These are phyloP conservation scores for Casaregolazyma lundiana DNA, from an alignment of 1,139 yeast species.

Conservation along the genomic window DNA sequence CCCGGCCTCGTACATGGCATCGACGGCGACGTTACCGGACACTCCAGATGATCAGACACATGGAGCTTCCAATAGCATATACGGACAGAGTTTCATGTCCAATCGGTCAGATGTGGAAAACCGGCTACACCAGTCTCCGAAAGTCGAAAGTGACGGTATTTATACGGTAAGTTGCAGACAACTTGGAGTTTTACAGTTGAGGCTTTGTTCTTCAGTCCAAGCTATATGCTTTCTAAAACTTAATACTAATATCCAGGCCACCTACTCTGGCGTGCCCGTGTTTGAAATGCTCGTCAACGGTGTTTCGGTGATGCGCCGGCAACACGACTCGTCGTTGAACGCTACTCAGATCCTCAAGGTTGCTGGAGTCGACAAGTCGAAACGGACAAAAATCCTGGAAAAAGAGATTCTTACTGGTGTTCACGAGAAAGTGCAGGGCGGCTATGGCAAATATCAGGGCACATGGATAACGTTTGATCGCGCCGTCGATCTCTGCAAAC, in stretches of 20 bases:
- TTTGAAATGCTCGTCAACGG: conserved; percentile 75
- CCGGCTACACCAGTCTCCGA: conserved; percentile 9
- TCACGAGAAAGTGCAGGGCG: conserved; percentile 95
- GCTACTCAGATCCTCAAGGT: conserved; percentile 95
- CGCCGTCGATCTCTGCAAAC: conserved; percentile 57
- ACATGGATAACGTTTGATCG: conserved; percentile 75
- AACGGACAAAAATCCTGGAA: conserved; percentile 85
- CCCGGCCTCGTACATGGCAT: conserved; percentile 13
- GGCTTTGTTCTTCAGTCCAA: background rate
- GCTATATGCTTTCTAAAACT: background rate
- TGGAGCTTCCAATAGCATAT: conserved; percentile 4
- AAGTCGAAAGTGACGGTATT: conserved; percentile 7
- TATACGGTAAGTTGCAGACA: conserved; percentile 1
- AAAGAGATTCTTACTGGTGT: conserved; percentile 82
- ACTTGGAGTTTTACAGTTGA: background rate
- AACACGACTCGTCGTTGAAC: conserved; percentile 77
- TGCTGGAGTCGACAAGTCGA: conserved; percentile 92
- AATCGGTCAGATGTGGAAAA: conserved; percentile 5
- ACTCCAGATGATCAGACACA: conserved; percentile 8
- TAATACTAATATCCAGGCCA: conserved; percentile 20
- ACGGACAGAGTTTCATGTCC: conserved; percentile 6
- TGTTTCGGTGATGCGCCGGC: conserved; percentile 79
- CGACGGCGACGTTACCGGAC: conserved; percentile 11
- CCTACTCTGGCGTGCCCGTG: conserved; percentile 49
- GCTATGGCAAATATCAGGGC: conserved; percentile 95